Base-by-base conservation (phyloP, 495 filamentous ascomycete genomes). In the Hypomontagnella monticulosa region DNA sequence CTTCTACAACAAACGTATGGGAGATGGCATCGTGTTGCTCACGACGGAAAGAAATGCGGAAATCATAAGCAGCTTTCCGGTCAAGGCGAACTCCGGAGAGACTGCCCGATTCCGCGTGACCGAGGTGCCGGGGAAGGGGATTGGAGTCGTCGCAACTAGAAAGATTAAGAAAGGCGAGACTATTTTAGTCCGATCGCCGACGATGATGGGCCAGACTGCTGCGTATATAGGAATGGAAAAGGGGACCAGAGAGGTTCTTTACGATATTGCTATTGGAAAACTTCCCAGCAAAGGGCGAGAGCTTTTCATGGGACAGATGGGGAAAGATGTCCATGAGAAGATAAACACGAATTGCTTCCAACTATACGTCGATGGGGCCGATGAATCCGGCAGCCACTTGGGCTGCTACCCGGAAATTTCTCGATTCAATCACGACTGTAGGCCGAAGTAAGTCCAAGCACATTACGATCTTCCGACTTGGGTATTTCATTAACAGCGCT, bases 351-450 rank as follows among this genome's bases (percentile, higher is more conserved):
- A 81, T 41, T 62, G 73, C 4, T 81, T 81, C 32, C 74, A 75
- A 20, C 37, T 79, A 50, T 76, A 76, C 23, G 57, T 80, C 40
- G 69, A 71, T 43, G 73, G 73, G 5, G 52, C 67, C 0, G 38
- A 63, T 0, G 64, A 72, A 4, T 61, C 70, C 0, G 69, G 70
- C 0, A 47, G 67, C 7, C 79, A 81, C 41, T 52, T 80, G 0
- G 78, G 66, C 5, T 56, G 61, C 19, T 81, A 75, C 43, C 73
- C 74, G 0, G 76, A 79, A 6, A 69, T 79, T 12, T 70, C 72
- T 23, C 64, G 65, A 47, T 59, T 81, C 7, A 81, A 81, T 51
- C 79, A 82, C 42, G 79, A 80, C 52, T 81, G 80, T 34, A 62
- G 79, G 14, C 79, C 80, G 32, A 81, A 80, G 79, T 81, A 49